These are phyloP conservation scores for Suhomyces pyralidae DNA, from an alignment of 805 yeast species.

Conservation along the genomic window DNA sequence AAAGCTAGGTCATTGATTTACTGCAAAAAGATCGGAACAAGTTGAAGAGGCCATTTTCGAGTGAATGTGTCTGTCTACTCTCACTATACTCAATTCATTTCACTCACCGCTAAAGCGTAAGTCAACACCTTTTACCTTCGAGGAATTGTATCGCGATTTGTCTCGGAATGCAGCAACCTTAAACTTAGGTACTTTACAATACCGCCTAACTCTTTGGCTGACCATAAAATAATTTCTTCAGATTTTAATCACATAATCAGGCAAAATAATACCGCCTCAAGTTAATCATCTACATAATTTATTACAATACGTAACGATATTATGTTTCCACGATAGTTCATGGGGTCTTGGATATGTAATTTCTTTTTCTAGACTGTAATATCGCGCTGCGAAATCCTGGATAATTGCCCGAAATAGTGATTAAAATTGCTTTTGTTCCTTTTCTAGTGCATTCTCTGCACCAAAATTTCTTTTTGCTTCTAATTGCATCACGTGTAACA, in stretches of 20 bases:
- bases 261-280: neutral
- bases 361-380: neutral
- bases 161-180: neutral
- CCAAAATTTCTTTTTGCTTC: slow-evolving; percentile 2
- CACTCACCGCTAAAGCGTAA: neutral
- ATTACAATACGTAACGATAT: neutral
- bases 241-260: neutral
- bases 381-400: neutral
- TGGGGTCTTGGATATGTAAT: neutral
- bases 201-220: neutral
- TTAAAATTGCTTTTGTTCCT: neutral
- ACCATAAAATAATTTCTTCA: neutral
- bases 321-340: neutral
- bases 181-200: neutral
- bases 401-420: neutral
- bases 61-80: neutral
- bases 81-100: neutral
- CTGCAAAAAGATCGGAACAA: neutral
- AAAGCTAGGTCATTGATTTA: neutral
- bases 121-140: neutral
- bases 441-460: slow-evolving; percentile 2
- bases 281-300: neutral
- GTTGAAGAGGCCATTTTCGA: neutral
- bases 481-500: slow-evolving; percentile 4
- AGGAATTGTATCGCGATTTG: neutral